Evolutionary conservation across 441 rosid genomes (phyloP).

Genomic region (Eruca vesicaria): DNA sequence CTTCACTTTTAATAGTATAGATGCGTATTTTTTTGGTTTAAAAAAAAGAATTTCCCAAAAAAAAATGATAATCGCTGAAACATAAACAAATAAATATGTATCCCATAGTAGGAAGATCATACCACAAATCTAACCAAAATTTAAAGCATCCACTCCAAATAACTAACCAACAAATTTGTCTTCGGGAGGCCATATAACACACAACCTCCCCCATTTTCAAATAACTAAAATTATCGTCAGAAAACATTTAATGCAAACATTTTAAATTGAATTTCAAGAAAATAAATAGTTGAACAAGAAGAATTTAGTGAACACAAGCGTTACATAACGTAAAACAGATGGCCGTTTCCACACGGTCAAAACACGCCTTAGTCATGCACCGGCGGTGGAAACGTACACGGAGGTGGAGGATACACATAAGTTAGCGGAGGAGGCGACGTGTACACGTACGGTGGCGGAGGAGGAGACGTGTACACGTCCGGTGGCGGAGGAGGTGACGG

Average conservation of each 20-base stretch:
- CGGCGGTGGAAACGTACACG: too few species aligned
- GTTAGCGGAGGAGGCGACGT: background rate
- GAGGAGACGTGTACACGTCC: background rate
- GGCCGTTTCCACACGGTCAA: too few species aligned
- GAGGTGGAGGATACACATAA: too few species aligned
- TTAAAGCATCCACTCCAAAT: background rate
- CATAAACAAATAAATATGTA: too few species aligned
- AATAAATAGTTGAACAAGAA: background rate
- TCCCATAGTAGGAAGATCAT: too few species aligned
- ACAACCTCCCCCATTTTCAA: background rate
- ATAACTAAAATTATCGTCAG: background rate
- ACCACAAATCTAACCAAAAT: too few species aligned
- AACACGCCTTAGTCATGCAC: too few species aligned
- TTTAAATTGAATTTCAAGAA: background rate
- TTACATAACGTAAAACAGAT: slow-evolving; percentile 28
- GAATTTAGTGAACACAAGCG: slow-evolving; percentile 7
- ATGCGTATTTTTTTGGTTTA: too few species aligned
- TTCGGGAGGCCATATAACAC: background rate
- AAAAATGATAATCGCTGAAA: too few species aligned
- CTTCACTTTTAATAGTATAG: too few species aligned
- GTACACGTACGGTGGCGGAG: background rate
- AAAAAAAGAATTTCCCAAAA: too few species aligned
- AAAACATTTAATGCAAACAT: slow-evolving; percentile 8
- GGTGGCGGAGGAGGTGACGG: background rate
- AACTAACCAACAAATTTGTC: background rate